A percentile compares a stretch with the other conserved stretches of the same genome.
Evolutionary conservation across 345 rosid species (phyloP).

Genomic region (Reutealis trisperma): DNA sequence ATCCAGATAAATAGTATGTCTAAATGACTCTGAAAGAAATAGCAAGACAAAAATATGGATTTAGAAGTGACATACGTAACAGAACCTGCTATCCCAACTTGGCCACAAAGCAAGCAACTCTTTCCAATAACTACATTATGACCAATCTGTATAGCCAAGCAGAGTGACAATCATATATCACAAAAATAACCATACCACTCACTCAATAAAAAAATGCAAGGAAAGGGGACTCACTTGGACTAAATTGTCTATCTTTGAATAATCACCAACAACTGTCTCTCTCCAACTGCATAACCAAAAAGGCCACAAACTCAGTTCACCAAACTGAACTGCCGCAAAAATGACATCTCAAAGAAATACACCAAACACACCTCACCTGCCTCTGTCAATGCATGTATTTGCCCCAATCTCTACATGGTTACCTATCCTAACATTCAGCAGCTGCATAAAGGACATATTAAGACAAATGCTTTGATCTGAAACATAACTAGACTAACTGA

Average conservation of each 20-base stretch:
- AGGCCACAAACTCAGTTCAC: conserved; percentile 9
- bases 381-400: conserved; percentile 82
- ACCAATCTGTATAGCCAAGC: conserved; percentile 53
- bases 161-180: conserved; percentile 10
- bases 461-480: background rate
- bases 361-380: conserved; percentile 54
- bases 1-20: background rate
- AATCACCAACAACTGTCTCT: conserved; percentile 71
- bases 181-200: background rate
- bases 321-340: background rate
- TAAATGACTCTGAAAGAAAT: background rate
- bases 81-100: conserved; percentile 88
- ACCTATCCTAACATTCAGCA: conserved; percentile 63
- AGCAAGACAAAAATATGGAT: background rate
- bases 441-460: conserved; percentile 33
- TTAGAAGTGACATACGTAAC: conserved; percentile 53
- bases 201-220: conserved; percentile 10
- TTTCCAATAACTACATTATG: conserved; percentile 77
- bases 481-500: conserved; percentile 4
- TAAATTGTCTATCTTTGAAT: conserved; percentile 81
- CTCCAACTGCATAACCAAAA: conserved; percentile 71
- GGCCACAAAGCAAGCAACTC: conserved; percentile 82
- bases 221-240: conserved; percentile 56
- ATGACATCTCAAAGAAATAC: background rate
- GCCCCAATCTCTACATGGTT: conserved; percentile 83